Evolutionary conservation across 23 red algal species (phyloP).

Genomic region (Rhodosorus marinus): DNA sequence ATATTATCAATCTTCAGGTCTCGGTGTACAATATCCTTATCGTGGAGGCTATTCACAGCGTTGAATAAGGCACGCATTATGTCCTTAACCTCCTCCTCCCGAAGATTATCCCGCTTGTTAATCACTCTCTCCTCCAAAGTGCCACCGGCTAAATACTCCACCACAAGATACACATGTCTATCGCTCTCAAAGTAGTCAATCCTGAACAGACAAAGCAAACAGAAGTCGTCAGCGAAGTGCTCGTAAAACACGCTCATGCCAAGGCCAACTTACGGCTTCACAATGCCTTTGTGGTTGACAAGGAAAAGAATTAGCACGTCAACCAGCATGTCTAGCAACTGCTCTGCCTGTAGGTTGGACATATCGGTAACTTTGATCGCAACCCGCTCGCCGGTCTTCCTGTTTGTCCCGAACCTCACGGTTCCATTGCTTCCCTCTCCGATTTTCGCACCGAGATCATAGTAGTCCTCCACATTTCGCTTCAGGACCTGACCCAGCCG

Average conservation of each 20-base stretch:
- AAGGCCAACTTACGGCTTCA: constrained; percentile 54
- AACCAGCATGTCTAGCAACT: constrained; percentile 35
- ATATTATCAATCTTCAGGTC: constrained; percentile 67
- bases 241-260: background rate
- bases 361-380: constrained; percentile 84
- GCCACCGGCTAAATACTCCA: constrained; percentile 74
- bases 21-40: constrained; percentile 60
- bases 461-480: constrained; percentile 62
- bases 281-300: constrained; percentile 60
- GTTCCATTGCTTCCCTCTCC: constrained; percentile 69
- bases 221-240: background rate
- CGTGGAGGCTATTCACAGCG: constrained; percentile 65
- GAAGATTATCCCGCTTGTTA: constrained; percentile 37
- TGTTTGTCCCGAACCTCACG: constrained; percentile 59
- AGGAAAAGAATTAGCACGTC: constrained; percentile 39
- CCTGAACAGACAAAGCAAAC: too few species aligned
- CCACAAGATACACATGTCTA: constrained; percentile 60
- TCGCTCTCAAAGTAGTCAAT: constrained; percentile 72
- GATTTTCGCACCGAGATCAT: constrained; percentile 39
- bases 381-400: constrained; percentile 39
- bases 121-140: constrained; percentile 63
- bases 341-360: constrained; percentile 31
- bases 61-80: constrained; percentile 66
- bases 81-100: constrained; percentile 24
- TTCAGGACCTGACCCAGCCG: too few species aligned